Percentiles rank a stretch among this genome's conserved stretches.
phyloP scores from a whole-genome alignment of 2,329 filamentous ascomycete species.

The Apiospora rasikravindrae region DNA sequence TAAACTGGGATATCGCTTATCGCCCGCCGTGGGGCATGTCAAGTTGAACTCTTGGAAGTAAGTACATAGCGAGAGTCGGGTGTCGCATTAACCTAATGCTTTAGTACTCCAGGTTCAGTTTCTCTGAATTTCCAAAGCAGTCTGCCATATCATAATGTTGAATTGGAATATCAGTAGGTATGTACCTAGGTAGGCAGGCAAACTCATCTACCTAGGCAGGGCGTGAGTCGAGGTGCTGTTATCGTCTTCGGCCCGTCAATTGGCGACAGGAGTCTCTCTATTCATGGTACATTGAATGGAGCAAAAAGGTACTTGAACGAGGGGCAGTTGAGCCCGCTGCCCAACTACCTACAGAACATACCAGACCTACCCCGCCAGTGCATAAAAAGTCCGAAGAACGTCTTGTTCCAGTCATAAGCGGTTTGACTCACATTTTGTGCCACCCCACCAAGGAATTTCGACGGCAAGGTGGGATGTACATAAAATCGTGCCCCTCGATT shows the following conservation, averaged over 20 bases:
- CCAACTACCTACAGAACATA: background rate
- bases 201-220: too few relatives aligned
- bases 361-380: conserved; percentile 3
- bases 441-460: conserved; percentile 11
- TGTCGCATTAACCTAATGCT: background rate
- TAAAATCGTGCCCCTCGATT: conserved; percentile 10
- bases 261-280: background rate
- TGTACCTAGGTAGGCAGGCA: too few relatives aligned
- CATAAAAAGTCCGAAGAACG: conserved; percentile 4
- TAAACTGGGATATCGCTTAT: conserved; percentile 2
- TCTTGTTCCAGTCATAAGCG: conserved; percentile 6
- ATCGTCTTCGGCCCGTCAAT: background rate
- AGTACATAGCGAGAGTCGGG: background rate
- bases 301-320: background rate
- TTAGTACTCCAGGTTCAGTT: background rate
- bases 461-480: conserved; percentile 9
- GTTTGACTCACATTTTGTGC: conserved; percentile 9
- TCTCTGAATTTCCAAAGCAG: too few relatives aligned
- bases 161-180: background rate
- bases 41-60: background rate
- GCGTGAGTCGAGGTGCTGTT: too few relatives aligned
- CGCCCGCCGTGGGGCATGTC: background rate
- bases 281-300: background rate
- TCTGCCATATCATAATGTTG: background rate
- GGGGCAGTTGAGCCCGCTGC: background rate